Percentiles rank a stretch among this genome's conserved stretches.
phyloP scores from a whole-genome alignment of 2,329 filamentous ascomycete genomes.

The Cladophialophora chaetospira region DNA sequence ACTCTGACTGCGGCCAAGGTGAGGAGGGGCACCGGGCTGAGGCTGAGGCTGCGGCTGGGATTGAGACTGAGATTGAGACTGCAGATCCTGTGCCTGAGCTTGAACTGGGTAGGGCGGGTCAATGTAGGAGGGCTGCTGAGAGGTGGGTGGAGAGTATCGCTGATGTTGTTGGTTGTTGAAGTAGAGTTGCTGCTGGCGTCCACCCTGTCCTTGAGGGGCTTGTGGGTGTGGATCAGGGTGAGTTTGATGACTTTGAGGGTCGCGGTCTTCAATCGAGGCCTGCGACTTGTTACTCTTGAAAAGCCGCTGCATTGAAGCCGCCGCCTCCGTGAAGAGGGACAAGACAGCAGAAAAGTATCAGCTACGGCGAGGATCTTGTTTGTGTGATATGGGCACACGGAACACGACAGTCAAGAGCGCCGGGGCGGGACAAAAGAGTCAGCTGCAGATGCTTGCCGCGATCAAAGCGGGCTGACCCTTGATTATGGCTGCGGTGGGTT shows the following conservation, averaged over 20 bases:
- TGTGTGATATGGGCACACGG: conserved; percentile 2
- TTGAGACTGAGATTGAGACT: conserved; percentile 18
- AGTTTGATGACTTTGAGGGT: conserved; percentile 17
- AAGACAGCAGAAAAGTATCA: conserved; percentile 11
- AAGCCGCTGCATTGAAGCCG: conserved; percentile 31
- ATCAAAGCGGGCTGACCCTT: conserved; percentile 9
- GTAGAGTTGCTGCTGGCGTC: conserved; percentile 11
- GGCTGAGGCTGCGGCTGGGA: conserved; percentile 27
- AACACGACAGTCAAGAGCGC: no score
- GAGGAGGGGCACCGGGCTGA: conserved; percentile 21
- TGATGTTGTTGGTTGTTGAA: conserved; percentile 16
- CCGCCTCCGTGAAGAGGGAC: conserved; percentile 10
- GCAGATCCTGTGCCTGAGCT: conserved; percentile 3
- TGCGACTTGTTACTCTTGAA: conserved; percentile 36
- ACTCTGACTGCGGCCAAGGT: conserved; percentile 26
- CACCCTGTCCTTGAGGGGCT: conserved; percentile 4
- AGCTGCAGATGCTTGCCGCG: conserved; percentile 10
- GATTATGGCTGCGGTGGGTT: conserved; percentile 9
- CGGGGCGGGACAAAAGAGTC: conserved; percentile 8
- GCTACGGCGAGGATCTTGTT: conserved; percentile 1
- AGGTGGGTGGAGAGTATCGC: background rate
- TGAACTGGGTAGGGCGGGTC: background rate
- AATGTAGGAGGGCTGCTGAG: no score
- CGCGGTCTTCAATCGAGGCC: conserved; percentile 34
- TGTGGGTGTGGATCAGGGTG: conserved; percentile 18